Conservation (phyloP, 1,284 basidiomycete species). For the Sanghuangporus sanghuang region DNA sequence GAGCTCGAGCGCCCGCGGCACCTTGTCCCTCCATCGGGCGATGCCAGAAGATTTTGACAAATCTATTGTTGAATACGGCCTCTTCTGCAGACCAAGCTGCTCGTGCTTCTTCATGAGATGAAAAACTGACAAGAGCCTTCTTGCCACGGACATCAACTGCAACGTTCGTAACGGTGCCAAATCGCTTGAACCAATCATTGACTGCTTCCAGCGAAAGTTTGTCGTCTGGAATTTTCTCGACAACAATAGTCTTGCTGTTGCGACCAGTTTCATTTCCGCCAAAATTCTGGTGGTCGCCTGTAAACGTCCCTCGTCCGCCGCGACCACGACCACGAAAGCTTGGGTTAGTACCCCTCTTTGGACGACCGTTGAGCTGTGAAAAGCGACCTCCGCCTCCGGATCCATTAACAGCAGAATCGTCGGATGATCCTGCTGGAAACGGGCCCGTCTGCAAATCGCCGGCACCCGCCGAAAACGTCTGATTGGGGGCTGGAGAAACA, state of each 20-base stretch:
- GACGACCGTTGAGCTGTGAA: neutral
- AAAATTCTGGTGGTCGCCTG: slow-evolving; percentile 59
- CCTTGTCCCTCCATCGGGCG: slow-evolving; percentile 86
- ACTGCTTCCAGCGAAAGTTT: slow-evolving; percentile 76
- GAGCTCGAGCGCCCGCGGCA: slow-evolving; percentile 62
- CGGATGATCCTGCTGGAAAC: neutral
- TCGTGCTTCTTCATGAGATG: slow-evolving; percentile 80
- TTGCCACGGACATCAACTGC: slow-evolving; percentile 72
- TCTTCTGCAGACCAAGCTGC: slow-evolving; percentile 90
- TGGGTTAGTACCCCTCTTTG: slow-evolving; percentile 20
- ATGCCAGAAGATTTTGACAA: slow-evolving; percentile 95
- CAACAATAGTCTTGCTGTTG: slow-evolving; percentile 82
- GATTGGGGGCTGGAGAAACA: neutral
- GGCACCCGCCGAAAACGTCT: too few relatives aligned
- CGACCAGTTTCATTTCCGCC: slow-evolving; percentile 50
- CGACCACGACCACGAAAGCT: slow-evolving; percentile 38
- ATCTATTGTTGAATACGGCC: slow-evolving; percentile 89
- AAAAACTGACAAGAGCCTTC: slow-evolving; percentile 86
- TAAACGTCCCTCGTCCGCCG: slow-evolving; percentile 41
- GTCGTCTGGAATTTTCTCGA: slow-evolving; percentile 90
- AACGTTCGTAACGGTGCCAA: slow-evolving; percentile 91
- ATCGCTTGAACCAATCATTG: slow-evolving; percentile 87
- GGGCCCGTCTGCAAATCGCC: slow-evolving; percentile 1
- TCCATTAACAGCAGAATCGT: neutral
- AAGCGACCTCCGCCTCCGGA: neutral